Conservation (phyloP, 2,329 filamentous ascomycete species). For the Aspergillus glaucus region DNA sequence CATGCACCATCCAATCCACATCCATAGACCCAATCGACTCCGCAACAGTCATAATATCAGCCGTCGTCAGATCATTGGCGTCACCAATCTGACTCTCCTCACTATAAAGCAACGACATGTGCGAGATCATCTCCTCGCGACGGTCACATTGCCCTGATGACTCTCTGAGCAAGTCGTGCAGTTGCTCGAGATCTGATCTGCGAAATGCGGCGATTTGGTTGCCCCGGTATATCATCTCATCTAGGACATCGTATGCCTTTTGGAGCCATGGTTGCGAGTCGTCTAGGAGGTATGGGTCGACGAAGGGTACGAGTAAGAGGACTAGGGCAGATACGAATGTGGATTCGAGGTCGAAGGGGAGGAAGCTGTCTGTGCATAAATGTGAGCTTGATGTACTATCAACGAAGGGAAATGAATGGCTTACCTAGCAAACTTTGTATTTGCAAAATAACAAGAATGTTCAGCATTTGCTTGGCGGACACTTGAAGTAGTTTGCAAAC, state of each 20-base stretch:
- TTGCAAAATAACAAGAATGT: slow-evolving; percentile 40
- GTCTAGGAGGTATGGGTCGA: slow-evolving; percentile 33
- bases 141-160: slow-evolving; percentile 10
- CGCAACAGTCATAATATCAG: slow-evolving; percentile 44
- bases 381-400: slow-evolving; percentile 1
- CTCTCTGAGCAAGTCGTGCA: slow-evolving; percentile 28
- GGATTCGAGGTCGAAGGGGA: slow-evolving; percentile 45
- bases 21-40: slow-evolving; percentile 43
- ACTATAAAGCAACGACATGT: slow-evolving; percentile 4
- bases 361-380: slow-evolving; percentile 37
- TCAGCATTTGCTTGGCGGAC: slow-evolving; percentile 39
- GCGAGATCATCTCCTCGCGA: background rate
- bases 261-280: slow-evolving; percentile 34
- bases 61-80: slow-evolving; percentile 36
- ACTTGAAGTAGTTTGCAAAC: slow-evolving; percentile 36
- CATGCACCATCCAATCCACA: slow-evolving; percentile 44
- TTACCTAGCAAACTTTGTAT: slow-evolving; percentile 44
- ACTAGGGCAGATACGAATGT: slow-evolving; percentile 41
- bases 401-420: slow-evolving; percentile 1
- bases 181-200: slow-evolving; percentile 41
- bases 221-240: slow-evolving; percentile 43
- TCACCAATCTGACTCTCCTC: slow-evolving; percentile 7
- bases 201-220: slow-evolving; percentile 43
- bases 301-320: slow-evolving; percentile 33
- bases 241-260: slow-evolving; percentile 40